Conservation (phyloP, 78 protist genomes). For the Dictyostelium citrinum region DNA sequence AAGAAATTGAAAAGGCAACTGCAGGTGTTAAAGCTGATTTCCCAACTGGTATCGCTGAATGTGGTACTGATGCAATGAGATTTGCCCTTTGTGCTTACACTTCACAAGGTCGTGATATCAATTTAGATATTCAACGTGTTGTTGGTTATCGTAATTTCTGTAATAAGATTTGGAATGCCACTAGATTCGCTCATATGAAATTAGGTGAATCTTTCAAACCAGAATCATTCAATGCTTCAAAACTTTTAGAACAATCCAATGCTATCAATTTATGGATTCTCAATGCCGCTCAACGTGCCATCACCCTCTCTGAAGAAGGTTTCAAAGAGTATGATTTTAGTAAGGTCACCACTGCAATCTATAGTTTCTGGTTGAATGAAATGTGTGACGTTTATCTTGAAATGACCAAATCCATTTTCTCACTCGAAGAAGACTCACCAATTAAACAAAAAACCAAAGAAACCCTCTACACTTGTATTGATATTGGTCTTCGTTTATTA, state of each 20-base stretch:
- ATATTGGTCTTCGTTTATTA: conserved; percentile 90
- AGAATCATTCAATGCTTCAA: background rate
- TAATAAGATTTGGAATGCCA: conserved; percentile 98
- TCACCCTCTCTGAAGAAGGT: conserved; percentile 34
- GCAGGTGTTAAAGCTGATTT: conserved; percentile 85
- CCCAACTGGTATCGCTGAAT: conserved; percentile 98
- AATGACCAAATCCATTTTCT: conserved; percentile 79
- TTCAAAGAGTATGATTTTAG: conserved; percentile 84
- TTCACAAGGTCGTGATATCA: conserved; percentile 89
- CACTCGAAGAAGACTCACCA: conserved; percentile 16
- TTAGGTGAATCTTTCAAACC: conserved; percentile 34
- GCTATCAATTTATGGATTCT: conserved; percentile 93
- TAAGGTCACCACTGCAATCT: conserved; percentile 81
- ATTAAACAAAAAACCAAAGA: conserved; percentile 58
- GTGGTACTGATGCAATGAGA: conserved; percentile 99
- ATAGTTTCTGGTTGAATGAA: conserved; percentile 88
- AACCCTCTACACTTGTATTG: conserved; percentile 85
- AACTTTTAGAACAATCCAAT: conserved; percentile 4
- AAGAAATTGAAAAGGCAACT: conserved; percentile 80
- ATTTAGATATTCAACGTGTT: conserved; percentile 94
- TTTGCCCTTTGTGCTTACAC: conserved; percentile 94
- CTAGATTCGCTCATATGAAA: conserved; percentile 70
- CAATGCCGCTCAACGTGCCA: conserved; percentile 79
- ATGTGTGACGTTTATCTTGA: conserved; percentile 97
- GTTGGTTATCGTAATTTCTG: conserved; percentile 94